phyloP scores from a whole-genome alignment of 345 rosid species.

The Mallotus nudiflorus region DNA sequence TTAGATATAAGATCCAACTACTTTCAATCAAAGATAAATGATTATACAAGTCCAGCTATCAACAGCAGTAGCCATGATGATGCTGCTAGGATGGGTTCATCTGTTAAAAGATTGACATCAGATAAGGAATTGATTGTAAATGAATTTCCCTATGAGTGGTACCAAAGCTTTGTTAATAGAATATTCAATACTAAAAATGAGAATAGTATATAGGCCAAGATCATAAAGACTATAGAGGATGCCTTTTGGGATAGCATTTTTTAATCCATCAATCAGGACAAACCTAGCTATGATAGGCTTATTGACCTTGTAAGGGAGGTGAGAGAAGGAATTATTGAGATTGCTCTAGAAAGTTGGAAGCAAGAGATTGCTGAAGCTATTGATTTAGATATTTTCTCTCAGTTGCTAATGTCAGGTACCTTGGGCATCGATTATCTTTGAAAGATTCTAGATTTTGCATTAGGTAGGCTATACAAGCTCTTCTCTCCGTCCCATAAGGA shows the following conservation, averaged over 20 bases:
- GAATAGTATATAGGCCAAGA: constrained; percentile 53
- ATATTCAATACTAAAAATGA: constrained; percentile 39
- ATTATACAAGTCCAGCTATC: too few relatives aligned
- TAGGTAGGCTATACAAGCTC: constrained; percentile 73
- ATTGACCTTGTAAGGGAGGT: constrained; percentile 80
- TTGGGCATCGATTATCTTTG: constrained; percentile 73
- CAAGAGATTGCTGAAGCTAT: constrained; percentile 63
- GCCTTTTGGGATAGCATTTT: too few relatives aligned
- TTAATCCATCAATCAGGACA: constrained; percentile 49
- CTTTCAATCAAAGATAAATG: too few relatives aligned
- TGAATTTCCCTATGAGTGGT: constrained; percentile 61
- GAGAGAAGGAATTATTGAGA: too few relatives aligned
- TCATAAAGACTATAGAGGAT: constrained; percentile 73
- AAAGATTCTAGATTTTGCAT: constrained; percentile 68
- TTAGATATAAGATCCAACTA: too few relatives aligned
- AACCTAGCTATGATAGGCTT: constrained; percentile 60
- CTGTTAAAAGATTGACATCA: constrained; percentile 27
- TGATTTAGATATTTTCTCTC: constrained; percentile 73
- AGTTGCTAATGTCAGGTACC: constrained; percentile 60
- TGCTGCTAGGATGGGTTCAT: too few relatives aligned
- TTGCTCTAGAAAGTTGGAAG: constrained; percentile 84
- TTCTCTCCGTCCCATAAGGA: constrained; percentile 69
- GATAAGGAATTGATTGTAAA: constrained; percentile 83
- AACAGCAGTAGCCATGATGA: too few relatives aligned
- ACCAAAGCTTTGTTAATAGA: constrained; percentile 41